Evolutionary conservation across 2,329 filamentous ascomycete species (phyloP), one percentile per base, ranked within the genome.

Genomic region (Corinectria fuckeliana): DNA sequence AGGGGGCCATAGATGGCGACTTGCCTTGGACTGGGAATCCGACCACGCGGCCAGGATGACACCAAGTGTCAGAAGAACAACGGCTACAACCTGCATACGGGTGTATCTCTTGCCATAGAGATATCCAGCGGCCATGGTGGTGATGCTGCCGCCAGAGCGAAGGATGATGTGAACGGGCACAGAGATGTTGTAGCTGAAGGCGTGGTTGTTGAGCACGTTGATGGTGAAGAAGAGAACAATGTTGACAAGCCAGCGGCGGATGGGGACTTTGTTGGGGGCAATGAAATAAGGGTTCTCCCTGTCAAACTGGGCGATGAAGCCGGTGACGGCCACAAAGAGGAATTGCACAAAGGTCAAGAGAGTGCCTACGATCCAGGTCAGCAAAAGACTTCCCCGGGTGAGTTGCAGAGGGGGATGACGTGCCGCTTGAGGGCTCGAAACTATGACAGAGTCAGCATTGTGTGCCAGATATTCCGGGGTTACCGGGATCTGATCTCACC

Each of bases 91-190:
- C 73, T 99, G 95, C 49, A 92, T 83, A 21, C 82, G 83, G 5
- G 91, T 91, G 73, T 97, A 98, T 65, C 84, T 84, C 78, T 94
- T 97, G 38, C 94, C 94, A 71, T 90, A 93, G 13, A 96, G 68
- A 71, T 89, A 93, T 3, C 95, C 95, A n/a, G 94, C 92, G 14
- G 89, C 78, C 87, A 99, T 96, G 8, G 95, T 98, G 4, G 93
- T 96, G 62, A 98, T 96, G 69, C 93, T 97, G 14, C 95, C 95
- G 49, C 94, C 96, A 48, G 93, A 97, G 52, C 95, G 88, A 26
- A 99, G 82, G 66, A 99, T 98, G 69, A 99, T 99, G 73, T 99
- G 95, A 48, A 99, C 88, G 1, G 95, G 95, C 0, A 99, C 92
- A 6, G 93, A 97, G 56, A 99, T 98, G 69, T 93, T 89, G 78